Percentiles rank a stretch among this genome's conserved stretches.
These are phyloP conservation scores for Aspergillus intermedius DNA, from an alignment of 2,329 filamentous ascomycete species.

Conservation along the genomic window DNA sequence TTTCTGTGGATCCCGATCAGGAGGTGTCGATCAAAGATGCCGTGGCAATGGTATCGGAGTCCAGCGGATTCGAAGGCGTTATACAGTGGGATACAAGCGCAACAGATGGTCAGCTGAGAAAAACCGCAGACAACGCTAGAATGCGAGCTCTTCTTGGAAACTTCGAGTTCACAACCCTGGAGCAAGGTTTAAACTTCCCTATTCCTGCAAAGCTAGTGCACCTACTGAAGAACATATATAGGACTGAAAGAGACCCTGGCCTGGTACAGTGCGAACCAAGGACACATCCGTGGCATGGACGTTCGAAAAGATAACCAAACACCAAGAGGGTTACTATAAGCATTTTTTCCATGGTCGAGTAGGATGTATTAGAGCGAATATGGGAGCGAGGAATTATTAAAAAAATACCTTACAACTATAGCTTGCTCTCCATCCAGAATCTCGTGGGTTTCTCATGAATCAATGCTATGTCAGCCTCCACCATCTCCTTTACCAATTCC, in stretches of 20 bases:
- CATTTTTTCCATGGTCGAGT: neutral
- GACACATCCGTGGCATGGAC: neutral
- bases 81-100: neutral
- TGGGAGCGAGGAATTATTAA: neutral
- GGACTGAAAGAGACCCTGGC: neutral
- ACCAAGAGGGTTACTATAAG: neutral
- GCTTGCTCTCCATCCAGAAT: neutral
- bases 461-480: neutral
- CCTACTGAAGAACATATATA: neutral
- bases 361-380: neutral
- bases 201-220: neutral
- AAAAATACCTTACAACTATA: neutral
- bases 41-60: neutral
- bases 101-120: neutral
- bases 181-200: neutral
- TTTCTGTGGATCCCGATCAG: slow-evolving; percentile 1
- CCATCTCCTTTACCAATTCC: slow-evolving; percentile 1
- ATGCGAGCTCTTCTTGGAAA: slow-evolving; percentile 1
- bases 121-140: neutral
- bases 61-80: neutral
- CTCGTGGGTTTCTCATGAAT: neutral
- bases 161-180: neutral
- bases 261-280: neutral
- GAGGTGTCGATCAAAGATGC: slow-evolving; percentile 1
- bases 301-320: neutral